Evolutionary conservation across 148 eudicot genomes (phyloP).

Genomic region (Persicaria maculosa): DNA sequence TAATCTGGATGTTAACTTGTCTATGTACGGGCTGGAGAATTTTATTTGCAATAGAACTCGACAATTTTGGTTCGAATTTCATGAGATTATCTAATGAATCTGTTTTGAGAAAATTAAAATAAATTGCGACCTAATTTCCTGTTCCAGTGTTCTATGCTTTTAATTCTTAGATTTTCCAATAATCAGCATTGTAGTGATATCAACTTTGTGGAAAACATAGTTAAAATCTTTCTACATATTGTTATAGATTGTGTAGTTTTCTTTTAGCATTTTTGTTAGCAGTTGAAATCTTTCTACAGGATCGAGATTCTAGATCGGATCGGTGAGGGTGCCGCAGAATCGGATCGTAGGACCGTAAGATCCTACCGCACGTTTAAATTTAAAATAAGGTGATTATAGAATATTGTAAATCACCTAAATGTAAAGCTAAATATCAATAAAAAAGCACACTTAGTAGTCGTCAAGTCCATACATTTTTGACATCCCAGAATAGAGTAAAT

Average conservation of each 20-base stretch:
- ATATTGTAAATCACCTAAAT: too few relatives aligned
- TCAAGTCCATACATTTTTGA: too few relatives aligned
- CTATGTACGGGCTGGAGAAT: not conserved
- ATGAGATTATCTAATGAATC: not conserved
- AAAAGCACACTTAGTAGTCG: too few relatives aligned
- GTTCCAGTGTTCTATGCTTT: not conserved
- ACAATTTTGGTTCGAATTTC: not conserved
- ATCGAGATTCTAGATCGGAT: too few relatives aligned
- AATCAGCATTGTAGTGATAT: not conserved
- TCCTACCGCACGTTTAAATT: too few relatives aligned
- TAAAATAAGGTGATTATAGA: too few relatives aligned
- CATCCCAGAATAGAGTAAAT: too few relatives aligned
- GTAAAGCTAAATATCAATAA: too few relatives aligned
- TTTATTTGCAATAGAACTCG: not conserved
- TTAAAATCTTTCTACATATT: too few relatives aligned
- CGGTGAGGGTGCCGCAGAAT: too few relatives aligned
- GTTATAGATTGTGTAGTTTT: too few relatives aligned
- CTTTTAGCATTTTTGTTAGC: not conserved
- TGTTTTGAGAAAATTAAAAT: not conserved
- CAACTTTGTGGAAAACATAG: not conserved
- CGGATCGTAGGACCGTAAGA: too few relatives aligned
- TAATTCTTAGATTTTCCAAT: not conserved
- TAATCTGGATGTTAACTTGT: not conserved
- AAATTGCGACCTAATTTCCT: not conserved
- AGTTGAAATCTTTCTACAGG: not conserved